A percentile compares a stretch with the other conserved stretches of the same genome.
These are phyloP conservation scores for Linum trigynum DNA, from an alignment of 345 rosid species.

Conservation along the genomic window DNA sequence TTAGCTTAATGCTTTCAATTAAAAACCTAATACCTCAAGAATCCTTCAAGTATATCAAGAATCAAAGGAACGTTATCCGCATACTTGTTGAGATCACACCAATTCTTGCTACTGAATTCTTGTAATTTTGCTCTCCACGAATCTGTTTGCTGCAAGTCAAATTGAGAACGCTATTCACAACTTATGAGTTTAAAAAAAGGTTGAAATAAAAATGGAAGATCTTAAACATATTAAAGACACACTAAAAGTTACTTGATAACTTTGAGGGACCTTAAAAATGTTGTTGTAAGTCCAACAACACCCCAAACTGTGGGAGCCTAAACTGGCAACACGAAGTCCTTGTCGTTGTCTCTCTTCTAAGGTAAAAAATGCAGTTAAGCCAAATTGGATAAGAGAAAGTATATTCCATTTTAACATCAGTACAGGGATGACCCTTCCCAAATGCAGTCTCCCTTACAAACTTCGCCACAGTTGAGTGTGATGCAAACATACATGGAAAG, in stretches of 20 bases:
- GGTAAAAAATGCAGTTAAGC: no score
- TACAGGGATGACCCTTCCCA: no score
- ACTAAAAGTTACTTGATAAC: conserved; percentile 47
- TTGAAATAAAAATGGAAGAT: conserved; percentile 2
- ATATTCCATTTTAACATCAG: no score
- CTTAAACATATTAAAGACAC: conserved; percentile 2
- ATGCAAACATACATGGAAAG: no score
- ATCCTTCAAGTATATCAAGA: conserved; percentile 86
- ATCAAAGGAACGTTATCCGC: conserved; percentile 81
- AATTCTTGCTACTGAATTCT: conserved; percentile 72
- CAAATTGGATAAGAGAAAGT: no score
- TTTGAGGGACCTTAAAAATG: no score
- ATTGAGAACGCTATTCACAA: conserved; percentile 4
- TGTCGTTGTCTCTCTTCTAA: no score
- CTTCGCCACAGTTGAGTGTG: no score
- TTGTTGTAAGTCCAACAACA: no score
- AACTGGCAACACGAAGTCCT: no score
- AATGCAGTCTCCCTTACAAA: no score
- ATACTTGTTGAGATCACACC: conserved; percentile 70
- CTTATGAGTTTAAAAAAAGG: conserved; percentile 5
- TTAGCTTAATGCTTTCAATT: neutral
- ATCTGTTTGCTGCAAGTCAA: conserved; percentile 63
- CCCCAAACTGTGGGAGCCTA: no score
- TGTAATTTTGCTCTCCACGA: conserved; percentile 76
- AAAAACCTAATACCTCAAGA: conserved; percentile 70